A percentile compares a stretch with the other conserved stretches of the same genome.
Evolutionary conservation across 768 basidiomycete genomes (phyloP).

Genomic region (Boletus sensibilis): DNA sequence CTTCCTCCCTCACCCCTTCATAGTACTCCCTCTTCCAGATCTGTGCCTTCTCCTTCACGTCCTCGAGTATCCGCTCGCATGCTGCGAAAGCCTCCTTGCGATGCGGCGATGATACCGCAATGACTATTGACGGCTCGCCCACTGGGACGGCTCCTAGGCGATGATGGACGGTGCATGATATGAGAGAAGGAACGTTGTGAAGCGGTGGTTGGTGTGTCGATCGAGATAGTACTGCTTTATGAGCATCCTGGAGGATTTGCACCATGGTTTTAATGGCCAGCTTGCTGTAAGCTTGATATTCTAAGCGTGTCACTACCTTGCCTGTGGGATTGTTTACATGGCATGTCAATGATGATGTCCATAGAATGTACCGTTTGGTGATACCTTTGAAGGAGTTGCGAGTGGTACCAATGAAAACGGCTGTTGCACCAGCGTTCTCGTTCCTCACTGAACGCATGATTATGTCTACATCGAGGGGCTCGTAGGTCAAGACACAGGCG

Average conservation of each 20-base stretch:
- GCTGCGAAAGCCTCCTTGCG: conserved; percentile 77
- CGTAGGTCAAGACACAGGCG: conserved; percentile 56
- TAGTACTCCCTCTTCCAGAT: conserved; percentile 94
- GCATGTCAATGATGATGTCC: conserved; percentile 7
- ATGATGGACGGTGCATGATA: conserved; percentile 68
- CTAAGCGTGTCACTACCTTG: conserved; percentile 66
- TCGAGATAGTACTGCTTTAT: conserved; percentile 38
- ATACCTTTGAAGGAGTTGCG: conserved; percentile 82
- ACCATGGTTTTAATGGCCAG: conserved; percentile 77
- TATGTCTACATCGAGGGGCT: conserved; percentile 50
- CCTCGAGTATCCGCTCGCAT: conserved; percentile 83
- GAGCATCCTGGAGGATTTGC: conserved; percentile 52
- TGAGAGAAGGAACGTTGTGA: conserved; percentile 36
- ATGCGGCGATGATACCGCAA: conserved; percentile 83
- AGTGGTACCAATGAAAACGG: conserved; percentile 82
- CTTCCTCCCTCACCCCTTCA: conserved; percentile 59
- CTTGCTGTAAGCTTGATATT: conserved; percentile 83
- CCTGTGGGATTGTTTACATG: conserved; percentile 40
- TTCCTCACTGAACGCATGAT: conserved; percentile 65
- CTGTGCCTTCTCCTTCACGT: conserved; percentile 78
- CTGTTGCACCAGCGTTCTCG: conserved; percentile 67
- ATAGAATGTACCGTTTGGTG: background rate
- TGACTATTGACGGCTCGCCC: conserved; percentile 79
- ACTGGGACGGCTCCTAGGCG: conserved; percentile 76
- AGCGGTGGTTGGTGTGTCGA: conserved; percentile 41